A percentile compares a stretch with the other conserved stretches of the same genome.
Evolutionary conservation across 192 early-diverging fungal genomes (phyloP).

Genomic region (Coemansia sp.): DNA sequence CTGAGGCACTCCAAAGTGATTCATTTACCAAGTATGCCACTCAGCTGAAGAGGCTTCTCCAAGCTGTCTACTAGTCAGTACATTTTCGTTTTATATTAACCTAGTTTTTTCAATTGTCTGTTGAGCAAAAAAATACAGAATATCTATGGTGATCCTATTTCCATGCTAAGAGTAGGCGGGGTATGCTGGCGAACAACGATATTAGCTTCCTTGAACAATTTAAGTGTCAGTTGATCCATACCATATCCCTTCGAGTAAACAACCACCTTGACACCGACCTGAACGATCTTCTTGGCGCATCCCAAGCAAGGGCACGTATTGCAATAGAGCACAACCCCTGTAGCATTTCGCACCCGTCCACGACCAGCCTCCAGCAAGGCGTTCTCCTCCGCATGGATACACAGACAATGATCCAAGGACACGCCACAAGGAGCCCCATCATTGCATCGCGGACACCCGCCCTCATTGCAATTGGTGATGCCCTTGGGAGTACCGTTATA

Average conservation of each 20-base stretch:
- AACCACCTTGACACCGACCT: slow-evolving; percentile 87
- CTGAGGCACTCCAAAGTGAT: neutral
- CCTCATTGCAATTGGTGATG: slow-evolving; percentile 89
- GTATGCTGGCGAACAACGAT: slow-evolving; percentile 77
- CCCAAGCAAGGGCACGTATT: slow-evolving; percentile 89
- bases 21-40: neutral
- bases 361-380: slow-evolving; percentile 94
- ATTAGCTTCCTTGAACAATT: slow-evolving; percentile 80
- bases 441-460: slow-evolving; percentile 94
- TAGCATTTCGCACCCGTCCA: slow-evolving; percentile 72
- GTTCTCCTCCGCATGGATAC: slow-evolving; percentile 99
- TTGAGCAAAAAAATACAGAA: neutral
- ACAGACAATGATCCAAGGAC: slow-evolving; percentile 83
- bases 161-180: slow-evolving; percentile 58
- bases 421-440: slow-evolving; percentile 74
- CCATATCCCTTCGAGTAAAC: slow-evolving; percentile 92
- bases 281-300: slow-evolving; percentile 96
- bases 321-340: slow-evolving; percentile 78
- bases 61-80: neutral
- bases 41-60: neutral
- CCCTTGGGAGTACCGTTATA: slow-evolving; percentile 98
- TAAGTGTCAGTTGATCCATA: slow-evolving; percentile 85
- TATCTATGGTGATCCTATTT: slow-evolving; percentile 40
- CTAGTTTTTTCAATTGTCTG: neutral
- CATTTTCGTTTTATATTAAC: neutral